Percentiles rank a stretch among this genome's conserved stretches.
These are phyloP conservation scores for Fusarium globosum DNA, from an alignment of 2,329 filamentous ascomycete species.

Conservation along the genomic window DNA sequence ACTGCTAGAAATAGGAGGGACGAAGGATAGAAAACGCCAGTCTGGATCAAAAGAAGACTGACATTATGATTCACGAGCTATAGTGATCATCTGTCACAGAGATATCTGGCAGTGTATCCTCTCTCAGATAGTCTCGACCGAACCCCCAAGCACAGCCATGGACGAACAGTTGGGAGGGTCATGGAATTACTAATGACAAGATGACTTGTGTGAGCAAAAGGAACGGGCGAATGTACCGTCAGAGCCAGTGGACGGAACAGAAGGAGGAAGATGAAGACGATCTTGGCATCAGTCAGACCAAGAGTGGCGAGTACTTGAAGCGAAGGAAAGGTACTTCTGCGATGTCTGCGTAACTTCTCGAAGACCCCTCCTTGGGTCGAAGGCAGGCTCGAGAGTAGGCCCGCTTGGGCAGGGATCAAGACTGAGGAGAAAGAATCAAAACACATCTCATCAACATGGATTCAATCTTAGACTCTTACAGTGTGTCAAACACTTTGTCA, in stretches of 20 bases:
- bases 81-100: background rate
- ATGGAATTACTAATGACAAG: background rate
- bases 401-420: background rate
- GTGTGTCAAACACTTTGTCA: slow-evolving; percentile 14
- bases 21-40: background rate
- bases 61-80: background rate
- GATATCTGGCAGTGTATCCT: background rate
- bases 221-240: background rate
- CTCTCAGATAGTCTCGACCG: background rate
- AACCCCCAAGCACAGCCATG: background rate
- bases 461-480: slow-evolving; percentile 1
- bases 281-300: background rate
- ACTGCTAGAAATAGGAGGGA: background rate
- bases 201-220: background rate
- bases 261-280: background rate
- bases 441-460: background rate
- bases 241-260: background rate
- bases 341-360: background rate
- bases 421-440: slow-evolving; percentile 27
- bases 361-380: background rate
- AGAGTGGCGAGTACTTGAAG: background rate
- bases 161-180: background rate
- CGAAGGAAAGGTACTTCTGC: background rate
- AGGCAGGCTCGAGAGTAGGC: background rate
- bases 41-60: background rate